phyloP scores from a whole-genome alignment of 2,329 filamentous ascomycete species.

The Talaromyces sp. region DNA sequence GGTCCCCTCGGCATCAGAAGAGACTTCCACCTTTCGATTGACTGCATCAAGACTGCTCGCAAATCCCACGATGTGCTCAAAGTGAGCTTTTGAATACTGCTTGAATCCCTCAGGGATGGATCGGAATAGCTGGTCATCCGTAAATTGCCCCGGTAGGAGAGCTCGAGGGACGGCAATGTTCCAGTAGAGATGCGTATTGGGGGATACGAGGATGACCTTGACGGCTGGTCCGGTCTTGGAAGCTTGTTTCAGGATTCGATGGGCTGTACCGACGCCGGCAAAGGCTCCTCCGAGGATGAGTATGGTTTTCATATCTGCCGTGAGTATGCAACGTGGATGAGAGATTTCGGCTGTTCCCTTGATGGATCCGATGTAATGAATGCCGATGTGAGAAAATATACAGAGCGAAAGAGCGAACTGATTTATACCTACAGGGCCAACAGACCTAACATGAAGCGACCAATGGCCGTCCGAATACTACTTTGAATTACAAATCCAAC shows the following conservation, averaged over 20 bases:
- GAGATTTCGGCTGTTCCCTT: not conserved
- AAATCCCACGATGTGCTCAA: slow-evolving; percentile 11
- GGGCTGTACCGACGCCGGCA: slow-evolving; percentile 3
- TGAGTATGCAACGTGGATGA: no score
- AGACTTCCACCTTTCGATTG: slow-evolving; percentile 11
- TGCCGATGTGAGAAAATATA: not conserved
- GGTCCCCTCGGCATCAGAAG: not conserved
- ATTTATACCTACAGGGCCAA: not conserved
- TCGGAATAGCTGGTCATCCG: slow-evolving; percentile 8
- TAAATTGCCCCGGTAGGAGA: slow-evolving; percentile 2
- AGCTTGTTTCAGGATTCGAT: slow-evolving; percentile 15
- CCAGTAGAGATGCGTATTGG: slow-evolving; percentile 16
- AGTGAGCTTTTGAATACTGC: slow-evolving; percentile 9
- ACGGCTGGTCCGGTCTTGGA: slow-evolving; percentile 1
- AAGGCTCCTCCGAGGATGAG: slow-evolving; percentile 14
- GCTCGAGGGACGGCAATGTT: slow-evolving; percentile 14
- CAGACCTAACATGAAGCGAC: not conserved
- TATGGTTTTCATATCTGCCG: slow-evolving; percentile 11
- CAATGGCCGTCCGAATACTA: not conserved
- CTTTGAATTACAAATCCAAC: not conserved
- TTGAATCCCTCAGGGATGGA: slow-evolving; percentile 11
- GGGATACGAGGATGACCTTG: slow-evolving; percentile 14
- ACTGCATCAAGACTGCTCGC: slow-evolving; percentile 5
- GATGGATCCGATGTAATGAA: not conserved
- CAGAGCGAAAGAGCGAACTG: not conserved